Base-by-base conservation (phyloP, 116 monocot species). In the Posidonia oceanica region DNA sequence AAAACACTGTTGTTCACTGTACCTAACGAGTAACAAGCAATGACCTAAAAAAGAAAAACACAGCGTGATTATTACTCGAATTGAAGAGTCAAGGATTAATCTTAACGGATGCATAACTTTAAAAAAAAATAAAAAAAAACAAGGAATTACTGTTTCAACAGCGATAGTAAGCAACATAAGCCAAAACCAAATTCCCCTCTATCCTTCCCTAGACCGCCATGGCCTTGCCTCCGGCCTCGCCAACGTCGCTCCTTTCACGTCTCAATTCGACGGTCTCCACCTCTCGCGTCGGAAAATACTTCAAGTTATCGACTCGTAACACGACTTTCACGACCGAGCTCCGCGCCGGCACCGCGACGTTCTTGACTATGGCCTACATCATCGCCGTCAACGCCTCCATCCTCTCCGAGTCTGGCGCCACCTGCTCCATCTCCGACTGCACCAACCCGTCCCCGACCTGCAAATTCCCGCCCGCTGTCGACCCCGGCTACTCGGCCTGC, bases 311-410 rank as follows among this genome's bases (percentile, higher is more conserved):
- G 23, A 65, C 77, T 23, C 72, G 75, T 2, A 72, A 63, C 3
- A 73, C 82, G 15, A 75, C 75, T 52, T 94, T 91, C 80, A 88
- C 94, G 3, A 91, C 94, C 17, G 94, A 94, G 81, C 82, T 94
- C 67, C 88, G 88, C 6, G 94, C 94, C 14, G 94, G 94, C 56
- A 94, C 94, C 3, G 77, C 94, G 54, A 94, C 94, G 13, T 91
- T 91, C 82, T 82, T 91, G 2, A 94, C 94, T 29, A 94, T 90
- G 94, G 87, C 94, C 12, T 89, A 89, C 76, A 85, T 89, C 76
- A 83, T 89, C 21, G 89, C 89, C 53, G 85, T 89, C 55, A 89
- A 89, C 71, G 88, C 91, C 53, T 91, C 94, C 72, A 94, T 94
- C 78, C 72, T 94, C 66, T 73, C 87, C 64, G 94, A 94, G 76